Conservation (phyloP, 495 filamentous ascomycete species). For the Annulohypoxylon stygium region DNA sequence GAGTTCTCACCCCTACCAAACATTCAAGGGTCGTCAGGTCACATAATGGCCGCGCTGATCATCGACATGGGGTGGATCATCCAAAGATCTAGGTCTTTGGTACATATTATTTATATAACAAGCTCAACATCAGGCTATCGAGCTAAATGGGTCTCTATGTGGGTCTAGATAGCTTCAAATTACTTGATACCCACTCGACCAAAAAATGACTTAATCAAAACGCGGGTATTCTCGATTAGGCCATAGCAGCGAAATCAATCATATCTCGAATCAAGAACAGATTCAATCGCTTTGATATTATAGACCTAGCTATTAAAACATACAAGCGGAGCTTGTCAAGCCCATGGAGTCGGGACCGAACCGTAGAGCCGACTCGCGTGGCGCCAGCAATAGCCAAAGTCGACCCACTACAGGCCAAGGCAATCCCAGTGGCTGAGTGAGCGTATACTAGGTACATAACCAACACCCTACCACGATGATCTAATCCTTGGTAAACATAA, state of each 20-base stretch:
- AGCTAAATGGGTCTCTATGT: conserved; percentile 4
- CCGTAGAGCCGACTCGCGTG: not conserved
- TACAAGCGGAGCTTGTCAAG: not conserved
- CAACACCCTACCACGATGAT: not conserved
- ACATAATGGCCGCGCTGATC: not conserved
- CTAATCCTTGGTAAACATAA: not conserved
- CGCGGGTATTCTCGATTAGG: not conserved
- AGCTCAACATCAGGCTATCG: conserved; percentile 8
- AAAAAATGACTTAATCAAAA: not conserved
- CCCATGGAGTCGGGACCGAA: not conserved
- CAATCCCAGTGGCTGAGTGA: not conserved
- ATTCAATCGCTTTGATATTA: conserved; percentile 3
- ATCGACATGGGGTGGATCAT: not conserved
- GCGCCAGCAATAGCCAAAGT: not conserved
- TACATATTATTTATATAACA: not conserved
- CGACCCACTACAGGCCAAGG: not conserved
- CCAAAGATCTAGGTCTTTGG: not conserved
- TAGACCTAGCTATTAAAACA: not conserved
- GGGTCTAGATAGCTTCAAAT: conserved; percentile 5
- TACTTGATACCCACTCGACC: conserved; percentile 1
- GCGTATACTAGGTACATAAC: not conserved
- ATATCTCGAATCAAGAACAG: conserved; percentile 7
- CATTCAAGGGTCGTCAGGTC: not conserved
- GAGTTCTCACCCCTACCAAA: not conserved
- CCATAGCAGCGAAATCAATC: conserved; percentile 2